These are phyloP conservation scores for Floccularia luteovirens DNA, from an alignment of 768 basidiomycete genomes.

Conservation along the genomic window DNA sequence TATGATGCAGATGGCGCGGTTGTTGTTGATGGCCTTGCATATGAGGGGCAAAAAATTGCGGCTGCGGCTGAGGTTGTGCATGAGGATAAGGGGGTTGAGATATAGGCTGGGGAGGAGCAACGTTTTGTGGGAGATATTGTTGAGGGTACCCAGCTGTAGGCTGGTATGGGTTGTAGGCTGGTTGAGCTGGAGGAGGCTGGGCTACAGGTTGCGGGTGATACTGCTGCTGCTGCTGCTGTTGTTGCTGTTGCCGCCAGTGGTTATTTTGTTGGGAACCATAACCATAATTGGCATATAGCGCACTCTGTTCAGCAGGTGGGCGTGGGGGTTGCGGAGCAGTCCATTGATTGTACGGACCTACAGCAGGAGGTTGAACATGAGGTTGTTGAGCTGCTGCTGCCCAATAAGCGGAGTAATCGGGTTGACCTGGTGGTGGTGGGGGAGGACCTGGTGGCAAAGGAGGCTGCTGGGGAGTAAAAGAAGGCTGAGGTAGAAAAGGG, in stretches of 20 bases:
- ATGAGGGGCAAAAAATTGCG: conserved; percentile 37
- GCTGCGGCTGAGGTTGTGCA: conserved; percentile 34
- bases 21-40: conserved; percentile 37
- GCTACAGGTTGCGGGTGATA: conserved; percentile 37
- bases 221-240: conserved; percentile 43
- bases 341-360: conserved; percentile 60
- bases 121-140: conserved; percentile 59
- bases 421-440: conserved; percentile 56
- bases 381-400: conserved; percentile 44
- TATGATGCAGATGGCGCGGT: conserved; percentile 49
- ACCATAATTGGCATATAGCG: conserved; percentile 87
- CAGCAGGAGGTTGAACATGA: conserved; percentile 42
- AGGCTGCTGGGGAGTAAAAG: conserved; percentile 65
- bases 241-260: conserved; percentile 63
- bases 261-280: conserved; percentile 63
- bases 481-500: conserved; percentile 66
- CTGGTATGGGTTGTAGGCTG: conserved; percentile 73
- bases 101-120: conserved; percentile 44
- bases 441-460: conserved; percentile 78
- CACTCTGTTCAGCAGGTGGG: conserved; percentile 72
- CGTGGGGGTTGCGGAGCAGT: conserved; percentile 53
- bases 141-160: conserved; percentile 58
- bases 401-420: conserved; percentile 79
- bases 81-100: conserved; percentile 43
- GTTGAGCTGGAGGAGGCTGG: conserved; percentile 49